phyloP scores from a whole-genome alignment of 192 early-diverging fungal species.

The Diversispora epigaea region DNA sequence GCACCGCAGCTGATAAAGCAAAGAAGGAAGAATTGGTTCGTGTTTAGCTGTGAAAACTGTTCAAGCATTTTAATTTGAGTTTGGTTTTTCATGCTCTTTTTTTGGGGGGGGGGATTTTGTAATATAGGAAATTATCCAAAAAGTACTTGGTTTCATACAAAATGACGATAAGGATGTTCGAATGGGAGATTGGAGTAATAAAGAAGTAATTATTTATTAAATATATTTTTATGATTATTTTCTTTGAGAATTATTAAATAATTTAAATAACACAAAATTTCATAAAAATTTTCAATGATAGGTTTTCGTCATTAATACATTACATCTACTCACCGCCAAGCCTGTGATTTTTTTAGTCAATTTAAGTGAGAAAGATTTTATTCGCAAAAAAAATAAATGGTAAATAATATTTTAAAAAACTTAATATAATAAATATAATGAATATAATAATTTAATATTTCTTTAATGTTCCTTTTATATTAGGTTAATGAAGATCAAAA shows the following conservation, averaged over 20 bases:
- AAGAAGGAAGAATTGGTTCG: constrained; percentile 82
- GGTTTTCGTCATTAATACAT: constrained; percentile 80
- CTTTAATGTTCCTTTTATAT: neutral
- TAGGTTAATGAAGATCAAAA: constrained; percentile 80
- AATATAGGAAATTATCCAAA: constrained; percentile 54
- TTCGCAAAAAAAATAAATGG: constrained; percentile 96
- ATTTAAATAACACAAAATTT: neutral
- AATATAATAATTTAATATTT: neutral
- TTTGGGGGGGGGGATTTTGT: neutral
- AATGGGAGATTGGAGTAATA: constrained; percentile 85
- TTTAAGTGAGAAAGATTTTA: constrained; percentile 83
- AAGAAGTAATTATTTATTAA: constrained; percentile 62
- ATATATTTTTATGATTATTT: neutral
- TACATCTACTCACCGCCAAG: constrained; percentile 91
- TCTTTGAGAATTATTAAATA: neutral
- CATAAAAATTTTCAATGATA: neutral
- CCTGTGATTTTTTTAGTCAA: constrained; percentile 95
- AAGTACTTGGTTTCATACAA: constrained; percentile 77
- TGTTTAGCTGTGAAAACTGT: neutral
- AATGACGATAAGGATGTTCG: constrained; percentile 83
- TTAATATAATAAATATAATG: neutral
- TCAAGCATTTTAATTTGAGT: neutral
- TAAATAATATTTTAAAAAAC: neutral
- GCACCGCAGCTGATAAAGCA: constrained; percentile 78
- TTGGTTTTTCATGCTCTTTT: neutral